These are phyloP conservation scores for Ganoderma sinense DNA, from an alignment of 1,284 basidiomycete genomes.

Conservation along the genomic window DNA sequence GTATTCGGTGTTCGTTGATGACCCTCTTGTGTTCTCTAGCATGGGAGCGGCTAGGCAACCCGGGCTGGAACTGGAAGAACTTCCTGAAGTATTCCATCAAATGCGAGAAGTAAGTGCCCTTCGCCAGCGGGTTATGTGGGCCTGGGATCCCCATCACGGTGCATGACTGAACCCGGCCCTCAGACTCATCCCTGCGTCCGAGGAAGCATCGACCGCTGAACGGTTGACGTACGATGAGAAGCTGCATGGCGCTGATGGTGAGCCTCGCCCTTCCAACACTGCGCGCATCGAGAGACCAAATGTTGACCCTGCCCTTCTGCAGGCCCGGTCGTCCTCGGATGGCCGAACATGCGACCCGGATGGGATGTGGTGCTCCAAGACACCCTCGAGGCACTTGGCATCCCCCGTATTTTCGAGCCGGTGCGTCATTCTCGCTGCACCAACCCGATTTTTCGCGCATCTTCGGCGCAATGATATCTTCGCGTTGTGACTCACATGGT, in stretches of 20 bases:
- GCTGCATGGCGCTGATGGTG: constrained; percentile 16
- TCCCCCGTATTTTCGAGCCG: constrained; percentile 10
- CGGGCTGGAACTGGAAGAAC: constrained; percentile 52
- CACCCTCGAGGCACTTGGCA: constrained; percentile 11
- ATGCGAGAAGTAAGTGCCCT: constrained; percentile 38
- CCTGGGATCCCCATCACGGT: neutral
- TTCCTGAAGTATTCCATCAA: constrained; percentile 44
- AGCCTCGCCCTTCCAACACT: neutral
- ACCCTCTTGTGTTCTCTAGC: constrained; percentile 23
- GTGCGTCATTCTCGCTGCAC: constrained; percentile 1
- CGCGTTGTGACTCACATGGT: neutral
- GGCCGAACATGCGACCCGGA: constrained; percentile 13
- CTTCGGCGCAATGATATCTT: neutral
- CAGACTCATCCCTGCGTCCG: constrained; percentile 12
- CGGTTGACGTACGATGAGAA: constrained; percentile 11
- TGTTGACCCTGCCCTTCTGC: neutral
- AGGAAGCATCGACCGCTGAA: constrained; percentile 3
- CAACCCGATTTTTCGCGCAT: no score
- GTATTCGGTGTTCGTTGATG: neutral
- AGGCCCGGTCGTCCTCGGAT: constrained; percentile 14
- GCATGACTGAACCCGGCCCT: neutral
- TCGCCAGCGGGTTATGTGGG: neutral
- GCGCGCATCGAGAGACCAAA: neutral
- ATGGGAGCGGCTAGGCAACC: constrained; percentile 43
- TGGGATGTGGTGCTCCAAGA: constrained; percentile 11